Evolutionary conservation across 257 asterid genomes (phyloP).

Genomic region (Solanum chiquidenum): DNA sequence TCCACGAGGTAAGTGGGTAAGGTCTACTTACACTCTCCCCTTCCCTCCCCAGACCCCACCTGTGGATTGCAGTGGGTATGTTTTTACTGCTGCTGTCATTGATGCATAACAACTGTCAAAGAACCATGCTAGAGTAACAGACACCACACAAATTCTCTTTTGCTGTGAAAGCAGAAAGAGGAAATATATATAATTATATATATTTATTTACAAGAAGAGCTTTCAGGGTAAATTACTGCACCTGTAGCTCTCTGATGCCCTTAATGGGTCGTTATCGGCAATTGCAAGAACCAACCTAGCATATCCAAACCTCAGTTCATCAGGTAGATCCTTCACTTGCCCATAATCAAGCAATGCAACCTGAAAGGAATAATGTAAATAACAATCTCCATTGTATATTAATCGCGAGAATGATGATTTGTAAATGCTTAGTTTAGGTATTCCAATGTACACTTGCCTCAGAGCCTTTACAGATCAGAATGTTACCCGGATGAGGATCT

Average conservation of each 20-base stretch:
- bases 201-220: neutral
- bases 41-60: neutral
- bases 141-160: neutral
- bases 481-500: constrained; percentile 99
- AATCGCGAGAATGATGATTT: neutral
- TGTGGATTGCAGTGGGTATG: neutral
- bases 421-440: neutral
- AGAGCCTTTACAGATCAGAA: constrained; percentile 87
- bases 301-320: constrained; percentile 78
- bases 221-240: constrained; percentile 13
- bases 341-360: constrained; percentile 97
- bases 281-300: constrained; percentile 85
- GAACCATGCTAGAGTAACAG: neutral
- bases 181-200: neutral
- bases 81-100: neutral
- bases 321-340: constrained; percentile 99
- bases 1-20: neutral
- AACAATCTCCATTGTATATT: neutral
- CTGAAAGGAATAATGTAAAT: constrained; percentile 21
- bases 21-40: neutral
- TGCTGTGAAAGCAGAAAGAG: neutral
- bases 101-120: neutral
- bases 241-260: constrained; percentile 91
- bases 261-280: constrained; percentile 72
- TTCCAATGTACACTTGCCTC: constrained; percentile 42